Base-by-base conservation (phyloP, 495 filamentous ascomycete species). In the Pseudomonodictys pantanalensis region DNA sequence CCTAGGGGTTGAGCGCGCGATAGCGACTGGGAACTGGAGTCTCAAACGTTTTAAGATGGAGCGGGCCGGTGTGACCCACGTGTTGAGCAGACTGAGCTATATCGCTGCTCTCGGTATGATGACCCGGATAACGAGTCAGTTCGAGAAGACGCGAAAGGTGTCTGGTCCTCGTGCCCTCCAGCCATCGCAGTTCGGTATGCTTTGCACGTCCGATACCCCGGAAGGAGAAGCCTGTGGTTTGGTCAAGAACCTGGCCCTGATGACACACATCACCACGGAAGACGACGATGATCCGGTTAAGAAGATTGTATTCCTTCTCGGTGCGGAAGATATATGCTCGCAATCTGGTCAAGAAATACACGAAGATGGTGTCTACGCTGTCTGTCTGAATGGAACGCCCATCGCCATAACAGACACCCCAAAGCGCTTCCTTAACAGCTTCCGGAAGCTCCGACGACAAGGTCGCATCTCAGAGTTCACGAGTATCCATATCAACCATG, bases 91-190 rank as follows among this genome's bases (percentile, higher is more conserved):
- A 41, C 76, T 97, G 43, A 97, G 91, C 71, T 99, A 96, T 68
- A 96, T 97, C 75, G 89, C 88, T 64, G 95, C 95, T 10, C 81
- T 99, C n/a, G 95, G 95, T 54, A 97, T 97, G 95, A 97, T 99
- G 95, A 97, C 95, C 10, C 85, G 93, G 66, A 97, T 97, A 65
- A 92, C 85, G 75, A 95, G 89, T 81, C 93, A 97, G 76, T 97
- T 99, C 69, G 93, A 97, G 70, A 97, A 97, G 79, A 96, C 92
- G 1, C 77, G 93, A 63, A 99, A 99, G 71, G 89, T 99, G 62
- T 88, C 84, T 68, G 95, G 95, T 52, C 93, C 93, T 65, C 85
- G 93, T 78, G 93, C 95, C 9, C 78, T 99, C 15, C 93, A 99
- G 70, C 90, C 93, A 9, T 97, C 95, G 0, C 91, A 97, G 60